These are phyloP conservation scores for Calonectria montana DNA, from an alignment of 2,329 filamentous ascomycete species.

Conservation along the genomic window DNA sequence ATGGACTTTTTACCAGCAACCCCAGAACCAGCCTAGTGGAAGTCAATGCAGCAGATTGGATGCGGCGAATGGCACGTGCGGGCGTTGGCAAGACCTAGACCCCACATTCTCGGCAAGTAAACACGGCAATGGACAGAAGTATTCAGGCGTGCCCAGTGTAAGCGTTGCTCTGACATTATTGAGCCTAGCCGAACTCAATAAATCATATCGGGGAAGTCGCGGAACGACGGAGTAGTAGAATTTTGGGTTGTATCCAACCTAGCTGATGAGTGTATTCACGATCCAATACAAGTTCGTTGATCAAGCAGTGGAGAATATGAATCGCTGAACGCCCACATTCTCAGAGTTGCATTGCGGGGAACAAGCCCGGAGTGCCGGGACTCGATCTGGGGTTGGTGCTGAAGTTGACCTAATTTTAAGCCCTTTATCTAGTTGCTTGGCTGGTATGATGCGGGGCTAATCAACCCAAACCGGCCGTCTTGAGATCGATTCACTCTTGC, in stretches of 20 bases:
- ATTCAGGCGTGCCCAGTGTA: background rate
- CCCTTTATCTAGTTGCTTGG: background rate
- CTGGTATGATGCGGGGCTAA: background rate
- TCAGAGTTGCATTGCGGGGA: background rate
- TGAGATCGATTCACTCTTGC: background rate
- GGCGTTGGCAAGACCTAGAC: background rate
- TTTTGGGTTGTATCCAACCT: background rate
- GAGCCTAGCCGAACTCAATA: background rate
- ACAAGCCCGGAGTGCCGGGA: background rate
- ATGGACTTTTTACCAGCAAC: background rate
- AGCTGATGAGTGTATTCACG: background rate
- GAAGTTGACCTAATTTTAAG: background rate
- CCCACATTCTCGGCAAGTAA: conserved; percentile 20
- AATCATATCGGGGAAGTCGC: background rate
- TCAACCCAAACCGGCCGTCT: background rate
- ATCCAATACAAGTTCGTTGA: background rate
- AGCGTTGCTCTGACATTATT: background rate
- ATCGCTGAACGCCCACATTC: background rate
- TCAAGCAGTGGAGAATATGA: background rate
- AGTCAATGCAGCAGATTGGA: background rate
- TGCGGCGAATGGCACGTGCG: conserved; percentile 1
- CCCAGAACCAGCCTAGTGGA: background rate
- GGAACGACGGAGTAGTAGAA: background rate
- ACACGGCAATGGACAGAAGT: background rate
- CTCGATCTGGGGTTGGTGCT: background rate